phyloP scores from a whole-genome alignment of 805 yeast species.

The Ascoidea rubescens region DNA sequence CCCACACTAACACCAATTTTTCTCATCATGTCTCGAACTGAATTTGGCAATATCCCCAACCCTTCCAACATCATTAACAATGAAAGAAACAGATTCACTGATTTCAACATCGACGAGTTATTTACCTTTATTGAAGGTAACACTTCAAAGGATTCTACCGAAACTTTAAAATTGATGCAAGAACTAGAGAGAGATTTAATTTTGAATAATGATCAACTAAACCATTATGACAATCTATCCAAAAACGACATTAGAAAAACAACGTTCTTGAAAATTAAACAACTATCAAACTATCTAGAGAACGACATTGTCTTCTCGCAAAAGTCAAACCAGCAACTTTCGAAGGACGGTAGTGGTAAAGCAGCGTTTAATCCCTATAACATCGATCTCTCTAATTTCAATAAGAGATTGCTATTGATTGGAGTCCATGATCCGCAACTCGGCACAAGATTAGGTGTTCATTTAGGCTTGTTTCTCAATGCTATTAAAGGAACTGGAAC shows the following conservation, averaged over 20 bases:
- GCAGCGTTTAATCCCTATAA: slow-evolving; percentile 12
- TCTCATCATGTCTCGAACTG: slow-evolving; percentile 20
- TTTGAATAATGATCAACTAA: slow-evolving; percentile 3
- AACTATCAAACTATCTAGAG: slow-evolving; percentile 6
- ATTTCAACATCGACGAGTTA: slow-evolving; percentile 14
- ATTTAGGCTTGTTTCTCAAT: slow-evolving; percentile 70
- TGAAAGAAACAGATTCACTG: slow-evolving; percentile 12
- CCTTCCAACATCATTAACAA: slow-evolving; percentile 23
- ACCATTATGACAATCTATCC: slow-evolving; percentile 6
- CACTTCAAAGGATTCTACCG: slow-evolving; percentile 14
- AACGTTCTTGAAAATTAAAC: slow-evolving; percentile 8
- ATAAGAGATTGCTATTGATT: slow-evolving; percentile 42
- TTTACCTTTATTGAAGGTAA: slow-evolving; percentile 19
- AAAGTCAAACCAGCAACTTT: not conserved
- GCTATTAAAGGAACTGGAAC: slow-evolving; percentile 86
- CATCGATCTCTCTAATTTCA: slow-evolving; percentile 22
- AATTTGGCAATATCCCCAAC: slow-evolving; percentile 18
- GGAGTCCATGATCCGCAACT: slow-evolving; percentile 67
- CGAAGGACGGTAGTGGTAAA: no score
- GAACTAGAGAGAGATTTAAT: slow-evolving; percentile 8
- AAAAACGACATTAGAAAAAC: slow-evolving; percentile 4
- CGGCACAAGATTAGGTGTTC: slow-evolving; percentile 77
- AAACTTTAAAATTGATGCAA: slow-evolving; percentile 2
- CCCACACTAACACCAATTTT: not conserved
- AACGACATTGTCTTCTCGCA: not conserved